Base-by-base conservation (phyloP, 192 early-diverging fungal genomes). In the Coemansia sp. region DNA sequence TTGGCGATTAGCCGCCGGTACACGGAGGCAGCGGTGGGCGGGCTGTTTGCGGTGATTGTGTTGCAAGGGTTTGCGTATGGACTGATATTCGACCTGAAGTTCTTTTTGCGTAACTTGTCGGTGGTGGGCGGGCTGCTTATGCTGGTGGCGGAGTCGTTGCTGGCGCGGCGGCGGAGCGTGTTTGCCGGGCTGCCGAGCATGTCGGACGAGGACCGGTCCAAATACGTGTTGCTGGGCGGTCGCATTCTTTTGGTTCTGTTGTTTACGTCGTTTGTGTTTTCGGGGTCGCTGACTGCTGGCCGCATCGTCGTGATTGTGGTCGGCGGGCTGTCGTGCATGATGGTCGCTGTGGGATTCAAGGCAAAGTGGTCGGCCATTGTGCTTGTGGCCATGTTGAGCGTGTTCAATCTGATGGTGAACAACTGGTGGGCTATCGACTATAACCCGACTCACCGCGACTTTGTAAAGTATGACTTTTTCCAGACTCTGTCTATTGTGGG, bases 401-500 rank as follows among this genome's bases (percentile, higher is more conserved):
- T 98, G 57, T 89, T 88, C 71, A 98, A 98, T 74, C 84, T 98
- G 42, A 68, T 93, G 11, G 85, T 98, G 54, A 98, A 98, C 81
- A 97, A 98, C 85, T 98, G 91, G 85, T 97, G 95, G 95, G 85
- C 89, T 3, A 84, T 91, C 44, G 89, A 92, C 69, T 89, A 88
- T 59, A 81, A 81, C 49, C 90, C 90, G 52, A 86, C 87, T 6
- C 88, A 91, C 67, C 81, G 89, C 70, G 94, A 98, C 60, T 98
- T 95, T 75, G 87, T 95, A 63, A 91, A 95, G 71, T 98, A 97
- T 74, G 96, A 98, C 82, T 98, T 98, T 74, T 98, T 97, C 88
- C 96, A 98, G 79, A 97, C 91, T 1, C 79, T 96, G 52, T 92
- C 90, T 11, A 95, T 96, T 82, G 87, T 93, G 86, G 96, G 96